Percentiles rank a stretch among this genome's conserved stretches.
phyloP scores from a whole-genome alignment of 1,139 yeast species.

The Yamadazyma spencermartinsiae region DNA sequence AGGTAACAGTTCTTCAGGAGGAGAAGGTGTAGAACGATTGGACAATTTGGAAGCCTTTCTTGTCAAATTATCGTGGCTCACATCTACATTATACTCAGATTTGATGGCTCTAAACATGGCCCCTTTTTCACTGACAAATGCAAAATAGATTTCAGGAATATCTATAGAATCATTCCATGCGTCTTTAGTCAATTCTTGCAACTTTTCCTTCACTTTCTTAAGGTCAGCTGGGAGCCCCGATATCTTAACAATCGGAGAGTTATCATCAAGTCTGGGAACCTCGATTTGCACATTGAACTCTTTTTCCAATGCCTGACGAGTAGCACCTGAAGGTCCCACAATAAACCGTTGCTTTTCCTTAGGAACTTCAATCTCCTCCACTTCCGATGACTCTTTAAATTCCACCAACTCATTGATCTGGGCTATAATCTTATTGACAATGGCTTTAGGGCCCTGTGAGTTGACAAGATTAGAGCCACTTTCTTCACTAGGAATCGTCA shows the following conservation, averaged over 20 bases:
- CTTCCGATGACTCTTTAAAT: slow-evolving; percentile 62
- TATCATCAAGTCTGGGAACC: slow-evolving; percentile 65
- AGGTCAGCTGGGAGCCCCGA: slow-evolving; percentile 65
- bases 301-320: slow-evolving; percentile 71
- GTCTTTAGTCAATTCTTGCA: slow-evolving; percentile 53
- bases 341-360: slow-evolving; percentile 74
- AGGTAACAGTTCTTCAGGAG: slow-evolving; percentile 53
- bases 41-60: slow-evolving; percentile 55
- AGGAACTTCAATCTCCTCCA: slow-evolving; percentile 61
- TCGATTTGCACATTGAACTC: slow-evolving; percentile 64
- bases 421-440: slow-evolving; percentile 69
- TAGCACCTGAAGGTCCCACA: slow-evolving; percentile 81
- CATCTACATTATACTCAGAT: slow-evolving; percentile 56
- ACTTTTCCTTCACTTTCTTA: slow-evolving; percentile 54
- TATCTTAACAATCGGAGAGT: slow-evolving; percentile 47
- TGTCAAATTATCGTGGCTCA: slow-evolving; percentile 58
- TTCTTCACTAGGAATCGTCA: slow-evolving; percentile 75
- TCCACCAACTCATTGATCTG: slow-evolving; percentile 66
- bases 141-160: slow-evolving; percentile 60
- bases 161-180: slow-evolving; percentile 48
- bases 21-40: slow-evolving; percentile 42
- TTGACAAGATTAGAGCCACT: slow-evolving; percentile 62
- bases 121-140: slow-evolving; percentile 69
- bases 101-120: slow-evolving; percentile 60
- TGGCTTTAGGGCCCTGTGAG: slow-evolving; percentile 71